A percentile compares a stretch with the other conserved stretches of the same genome.
phyloP scores from a whole-genome alignment of 2,329 filamentous ascomycete species.

The Aspergillus nomiae region DNA sequence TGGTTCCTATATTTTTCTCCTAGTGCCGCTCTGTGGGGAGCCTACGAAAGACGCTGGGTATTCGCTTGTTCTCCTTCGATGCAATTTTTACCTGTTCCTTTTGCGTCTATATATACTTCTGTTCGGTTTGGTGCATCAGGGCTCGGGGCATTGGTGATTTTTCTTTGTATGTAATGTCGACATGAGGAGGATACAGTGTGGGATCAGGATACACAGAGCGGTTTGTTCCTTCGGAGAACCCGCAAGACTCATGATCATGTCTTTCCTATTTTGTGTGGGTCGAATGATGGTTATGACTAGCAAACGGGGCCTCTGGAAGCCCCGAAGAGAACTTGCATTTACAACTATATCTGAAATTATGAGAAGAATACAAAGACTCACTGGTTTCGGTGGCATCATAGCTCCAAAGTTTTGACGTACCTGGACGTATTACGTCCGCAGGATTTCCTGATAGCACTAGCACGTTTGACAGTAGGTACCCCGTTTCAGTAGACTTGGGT shows the following conservation, averaged over 20 bases:
- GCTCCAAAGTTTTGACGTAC: neutral
- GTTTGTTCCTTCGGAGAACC: slow-evolving; percentile 9
- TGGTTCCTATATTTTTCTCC: slow-evolving; percentile 11
- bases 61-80: slow-evolving; percentile 8
- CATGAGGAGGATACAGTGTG: slow-evolving; percentile 5
- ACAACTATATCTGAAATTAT: neutral
- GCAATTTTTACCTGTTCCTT: slow-evolving; percentile 9
- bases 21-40: slow-evolving; percentile 15
- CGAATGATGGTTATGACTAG: slow-evolving; percentile 8
- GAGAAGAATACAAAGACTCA: slow-evolving; percentile 7
- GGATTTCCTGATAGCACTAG: too few relatives aligned
- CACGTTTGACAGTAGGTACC: too few relatives aligned
- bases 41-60: slow-evolving; percentile 12
- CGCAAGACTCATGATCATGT: slow-evolving; percentile 13
- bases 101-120: slow-evolving; percentile 23
- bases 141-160: slow-evolving; percentile 14
- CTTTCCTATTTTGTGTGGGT: slow-evolving; percentile 6
- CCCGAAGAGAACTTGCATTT: slow-evolving; percentile 2
- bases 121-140: slow-evolving; percentile 18
- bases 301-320: neutral
- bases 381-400: neutral
- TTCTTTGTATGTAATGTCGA: slow-evolving; percentile 21
- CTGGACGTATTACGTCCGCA: neutral
- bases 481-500: too few relatives aligned
- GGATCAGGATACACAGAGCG: slow-evolving; percentile 17